These are phyloP conservation scores for Geotrichum ghanense DNA, from an alignment of 805 yeast species.

Conservation along the genomic window DNA sequence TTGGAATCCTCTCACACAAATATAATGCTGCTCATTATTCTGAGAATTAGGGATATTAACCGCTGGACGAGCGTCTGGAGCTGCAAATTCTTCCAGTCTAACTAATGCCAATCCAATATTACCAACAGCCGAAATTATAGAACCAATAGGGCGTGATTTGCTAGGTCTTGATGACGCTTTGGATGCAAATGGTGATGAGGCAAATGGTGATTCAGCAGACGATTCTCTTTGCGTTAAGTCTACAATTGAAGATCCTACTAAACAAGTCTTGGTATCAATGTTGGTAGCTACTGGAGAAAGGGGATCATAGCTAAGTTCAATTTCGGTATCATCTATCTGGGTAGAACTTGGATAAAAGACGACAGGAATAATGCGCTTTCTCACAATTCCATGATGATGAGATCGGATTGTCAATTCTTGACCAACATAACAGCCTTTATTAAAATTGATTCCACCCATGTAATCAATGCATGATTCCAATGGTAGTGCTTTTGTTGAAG, in stretches of 20 bases:
- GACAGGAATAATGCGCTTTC: constrained; percentile 74
- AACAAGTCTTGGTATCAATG: constrained; percentile 5
- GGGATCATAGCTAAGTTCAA: constrained; percentile 13
- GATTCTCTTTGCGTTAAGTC: constrained; percentile 5
- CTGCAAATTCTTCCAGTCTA: constrained; percentile 34
- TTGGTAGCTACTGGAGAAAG: background rate
- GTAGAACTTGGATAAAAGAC: constrained; percentile 21
- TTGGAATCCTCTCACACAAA: constrained; percentile 40
- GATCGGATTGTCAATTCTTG: constrained; percentile 92
- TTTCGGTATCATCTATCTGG: constrained; percentile 12
- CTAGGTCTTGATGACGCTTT: background rate
- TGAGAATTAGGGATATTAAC: constrained; percentile 20
- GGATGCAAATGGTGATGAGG: constrained; percentile 14
- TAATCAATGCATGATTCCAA: constrained; percentile 76
- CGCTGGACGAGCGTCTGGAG: constrained; percentile 25
- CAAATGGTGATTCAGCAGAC: background rate
- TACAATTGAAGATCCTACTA: constrained; percentile 12
- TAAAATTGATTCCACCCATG: constrained; percentile 68
- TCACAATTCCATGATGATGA: constrained; percentile 66
- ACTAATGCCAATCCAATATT: constrained; percentile 59
- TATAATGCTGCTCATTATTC: constrained; percentile 12
- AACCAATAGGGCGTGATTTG: constrained; percentile 44
- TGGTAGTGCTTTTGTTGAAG: constrained; percentile 51
- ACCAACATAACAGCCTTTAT: constrained; percentile 95
- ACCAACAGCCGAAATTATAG: constrained; percentile 42